phyloP scores from a whole-genome alignment of 1,139 yeast genomes.

The Chernovozyma aurita region DNA sequence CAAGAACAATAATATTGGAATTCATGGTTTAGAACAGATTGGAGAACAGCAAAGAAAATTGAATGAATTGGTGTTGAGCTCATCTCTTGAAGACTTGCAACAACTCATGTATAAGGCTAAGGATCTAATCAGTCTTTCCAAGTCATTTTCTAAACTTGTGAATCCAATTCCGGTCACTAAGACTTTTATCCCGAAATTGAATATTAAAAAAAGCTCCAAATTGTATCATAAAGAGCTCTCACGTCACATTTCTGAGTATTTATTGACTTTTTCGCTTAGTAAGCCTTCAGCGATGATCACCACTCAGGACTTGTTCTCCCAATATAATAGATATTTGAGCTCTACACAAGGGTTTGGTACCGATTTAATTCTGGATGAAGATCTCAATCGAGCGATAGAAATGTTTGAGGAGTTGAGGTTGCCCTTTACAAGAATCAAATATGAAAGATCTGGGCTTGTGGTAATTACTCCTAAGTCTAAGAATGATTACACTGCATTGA shows the following conservation, averaged over 20 bases:
- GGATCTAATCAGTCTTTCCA: conserved; percentile 60
- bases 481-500: conserved; percentile 20
- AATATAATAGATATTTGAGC: conserved; percentile 36
- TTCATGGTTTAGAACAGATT: conserved; percentile 63
- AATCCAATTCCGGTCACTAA: conserved; percentile 11
- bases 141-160: conserved; percentile 38
- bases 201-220: conserved; percentile 24
- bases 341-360: conserved; percentile 40
- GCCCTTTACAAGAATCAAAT: conserved; percentile 29
- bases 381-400: conserved; percentile 28
- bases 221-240: conserved; percentile 37
- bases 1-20: conserved; percentile 38
- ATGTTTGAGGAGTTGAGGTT: conserved; percentile 27
- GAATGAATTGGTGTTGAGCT: conserved; percentile 59
- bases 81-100: conserved; percentile 73
- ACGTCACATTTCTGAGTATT: conserved; percentile 50
- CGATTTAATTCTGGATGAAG: conserved; percentile 27
- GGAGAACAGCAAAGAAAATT: conserved; percentile 55
- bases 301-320: conserved; percentile 39
- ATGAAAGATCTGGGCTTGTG: conserved; percentile 32
- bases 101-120: conserved; percentile 74
- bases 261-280: conserved; percentile 29
- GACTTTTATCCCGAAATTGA: conserved; percentile 26
- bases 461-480: conserved; percentile 25
- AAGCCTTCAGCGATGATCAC: conserved; percentile 37